These are phyloP conservation scores for Macrophomina pseudophaseolina DNA, from an alignment of 2,329 filamentous ascomycete genomes.

Conservation along the genomic window DNA sequence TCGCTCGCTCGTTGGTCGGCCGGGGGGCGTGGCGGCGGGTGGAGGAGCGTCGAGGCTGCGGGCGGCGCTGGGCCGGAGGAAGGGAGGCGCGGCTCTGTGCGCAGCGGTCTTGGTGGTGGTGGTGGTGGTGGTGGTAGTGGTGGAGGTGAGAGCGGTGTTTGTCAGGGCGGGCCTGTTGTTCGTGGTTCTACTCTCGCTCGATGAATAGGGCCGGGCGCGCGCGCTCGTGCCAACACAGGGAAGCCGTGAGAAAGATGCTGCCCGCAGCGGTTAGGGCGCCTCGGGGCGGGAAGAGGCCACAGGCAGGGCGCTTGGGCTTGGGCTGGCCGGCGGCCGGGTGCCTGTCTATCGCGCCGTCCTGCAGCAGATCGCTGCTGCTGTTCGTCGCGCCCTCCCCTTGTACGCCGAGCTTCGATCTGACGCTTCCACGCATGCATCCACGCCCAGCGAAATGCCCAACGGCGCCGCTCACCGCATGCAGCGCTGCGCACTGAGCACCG, in stretches of 20 bases:
- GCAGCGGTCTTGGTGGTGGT: not conserved
- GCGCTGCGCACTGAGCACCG: slow-evolving; percentile 15
- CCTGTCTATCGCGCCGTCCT: slow-evolving; percentile 2
- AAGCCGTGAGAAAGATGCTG: not conserved
- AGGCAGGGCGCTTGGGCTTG: slow-evolving; percentile 4
- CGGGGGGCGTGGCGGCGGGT: not conserved
- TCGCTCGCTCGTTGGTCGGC: not conserved
- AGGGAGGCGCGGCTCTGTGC: slow-evolving; percentile 20
- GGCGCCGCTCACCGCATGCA: slow-evolving; percentile 23
- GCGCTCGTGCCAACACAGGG: slow-evolving; percentile 14
- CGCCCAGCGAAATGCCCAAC: slow-evolving; percentile 15
- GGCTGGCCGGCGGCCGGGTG: slow-evolving; percentile 11
- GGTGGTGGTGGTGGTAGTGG: slow-evolving; percentile 5
- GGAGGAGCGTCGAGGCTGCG: not conserved
- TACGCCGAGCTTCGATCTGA: slow-evolving; percentile 19
- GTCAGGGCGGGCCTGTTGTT: slow-evolving; percentile 22
- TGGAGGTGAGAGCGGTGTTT: slow-evolving; percentile 15
- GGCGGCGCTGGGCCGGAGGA: not conserved
- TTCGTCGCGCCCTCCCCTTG: not conserved
- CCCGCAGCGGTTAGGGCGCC: slow-evolving; percentile 19
- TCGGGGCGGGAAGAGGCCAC: slow-evolving; percentile 15
- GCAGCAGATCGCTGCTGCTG: too few species aligned
- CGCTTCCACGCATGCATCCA: slow-evolving; percentile 19
- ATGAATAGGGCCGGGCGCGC: slow-evolving; percentile 23
- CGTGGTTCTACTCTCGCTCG: slow-evolving; percentile 22